Base-by-base conservation (phyloP, 257 asterid species). In the Jaltomata sinuosa region DNA sequence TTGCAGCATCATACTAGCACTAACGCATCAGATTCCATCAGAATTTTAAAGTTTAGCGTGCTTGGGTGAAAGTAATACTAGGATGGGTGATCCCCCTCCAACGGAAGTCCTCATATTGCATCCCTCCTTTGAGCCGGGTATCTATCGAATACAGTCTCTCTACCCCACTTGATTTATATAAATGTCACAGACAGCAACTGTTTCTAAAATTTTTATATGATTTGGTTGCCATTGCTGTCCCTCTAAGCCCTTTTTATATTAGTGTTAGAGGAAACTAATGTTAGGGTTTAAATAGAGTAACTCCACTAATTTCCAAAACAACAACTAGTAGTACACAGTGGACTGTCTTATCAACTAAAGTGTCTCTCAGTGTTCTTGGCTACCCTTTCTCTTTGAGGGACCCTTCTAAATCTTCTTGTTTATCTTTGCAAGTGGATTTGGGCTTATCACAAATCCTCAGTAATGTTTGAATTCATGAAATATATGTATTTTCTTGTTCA, bases 181-280 rank as follows among this genome's bases (percentile, higher is more conserved):
- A 45, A 74, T 74, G 81, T 25, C 61, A 76, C 81, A 76, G 18
- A 49, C 27, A 16, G 4, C 27, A 8, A 25, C 42, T 47, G 27
- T 74, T 36, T 36, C 47, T 34, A 3, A 69, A 27, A 69, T 69
- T 10, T 27, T 76, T 40, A 59, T 64, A 59, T 54, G 59, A 59
- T 81, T 81, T 8, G 77, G 84, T 81, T 57, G 84, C 38, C 84
- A 59, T 81, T 81, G 84, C 77, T 81, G 77, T 55, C 84, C 76
- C 77, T 40, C 53, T 47, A 59, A 9, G 1, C 1, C 4, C 11
- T 29, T 81, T 81, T 55, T 16, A 59, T 40, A 59, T 57, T 59
- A 14, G 22, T 16, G 7, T 1, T 0, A 21, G n/a, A 3, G 8
- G 40, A 49, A 14, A 38, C 52, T 11, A 38, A 19, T 34, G 25